phyloP scores from a whole-genome alignment of 179 eudicot genomes.

The Amaranthus tricolor region DNA sequence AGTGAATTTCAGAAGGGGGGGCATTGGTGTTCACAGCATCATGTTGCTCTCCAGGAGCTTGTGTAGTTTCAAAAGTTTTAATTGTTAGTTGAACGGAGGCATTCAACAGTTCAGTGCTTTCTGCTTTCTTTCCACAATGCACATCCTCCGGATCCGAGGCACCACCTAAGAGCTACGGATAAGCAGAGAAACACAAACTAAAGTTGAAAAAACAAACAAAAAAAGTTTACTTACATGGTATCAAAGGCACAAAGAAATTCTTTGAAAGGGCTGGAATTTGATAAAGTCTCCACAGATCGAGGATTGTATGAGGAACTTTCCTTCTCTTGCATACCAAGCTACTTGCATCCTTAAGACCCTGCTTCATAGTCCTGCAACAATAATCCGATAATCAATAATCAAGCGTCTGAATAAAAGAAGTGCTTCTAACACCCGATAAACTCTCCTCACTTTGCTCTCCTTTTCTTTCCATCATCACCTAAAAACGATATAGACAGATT shows the following conservation, averaged over 20 bases:
- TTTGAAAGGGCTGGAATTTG: slow-evolving; percentile 37
- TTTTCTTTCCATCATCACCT: background rate
- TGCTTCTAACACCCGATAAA: too few species aligned
- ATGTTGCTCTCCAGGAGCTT: slow-evolving; percentile 29
- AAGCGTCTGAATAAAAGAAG: background rate
- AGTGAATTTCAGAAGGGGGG: slow-evolving; percentile 32
- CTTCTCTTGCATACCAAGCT: slow-evolving; percentile 58
- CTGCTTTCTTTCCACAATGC: slow-evolving; percentile 11
- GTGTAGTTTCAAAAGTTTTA: slow-evolving; percentile 29
- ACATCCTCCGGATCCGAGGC: slow-evolving; percentile 27
- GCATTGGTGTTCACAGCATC: slow-evolving; percentile 30
- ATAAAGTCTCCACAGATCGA: slow-evolving; percentile 48
- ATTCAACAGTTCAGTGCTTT: background rate
- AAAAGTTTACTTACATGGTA: slow-evolving; percentile 51
- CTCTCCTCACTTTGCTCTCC: background rate
- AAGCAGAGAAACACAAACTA: background rate
- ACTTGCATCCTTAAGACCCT: slow-evolving; percentile 49
- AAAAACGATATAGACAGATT: background rate
- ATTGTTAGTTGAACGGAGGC: slow-evolving; percentile 6
- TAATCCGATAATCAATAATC: background rate
- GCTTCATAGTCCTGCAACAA: slow-evolving; percentile 55
- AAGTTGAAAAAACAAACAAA: background rate
- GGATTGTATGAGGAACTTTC: slow-evolving; percentile 47
- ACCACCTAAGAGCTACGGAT: slow-evolving; percentile 34
- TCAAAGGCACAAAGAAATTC: slow-evolving; percentile 52